Conservation (phyloP, 768 basidiomycete genomes). For the Brasilioporus rufonigricans region DNA sequence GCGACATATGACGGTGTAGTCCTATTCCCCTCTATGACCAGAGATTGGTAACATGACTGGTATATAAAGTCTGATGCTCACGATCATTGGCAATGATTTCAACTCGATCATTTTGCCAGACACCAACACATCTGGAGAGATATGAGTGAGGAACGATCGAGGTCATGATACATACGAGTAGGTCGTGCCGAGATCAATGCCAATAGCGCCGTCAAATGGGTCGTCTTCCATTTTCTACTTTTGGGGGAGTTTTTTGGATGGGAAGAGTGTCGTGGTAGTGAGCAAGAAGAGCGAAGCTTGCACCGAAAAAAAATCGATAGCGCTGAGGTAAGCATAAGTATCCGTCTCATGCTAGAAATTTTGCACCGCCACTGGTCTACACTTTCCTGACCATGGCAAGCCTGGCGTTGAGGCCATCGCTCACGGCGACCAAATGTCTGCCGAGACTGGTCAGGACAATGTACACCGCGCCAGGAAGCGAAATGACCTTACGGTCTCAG, state of each 20-base stretch:
- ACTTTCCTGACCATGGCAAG: conserved; percentile 27
- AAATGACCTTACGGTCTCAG: conserved; percentile 40
- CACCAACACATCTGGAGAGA: conserved; percentile 83
- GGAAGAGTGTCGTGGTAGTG: conserved; percentile 35
- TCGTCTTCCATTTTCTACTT: conserved; percentile 77
- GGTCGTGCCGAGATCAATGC: conserved; percentile 96
- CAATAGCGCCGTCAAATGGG: conserved; percentile 89
- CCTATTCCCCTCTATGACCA: conserved; percentile 84
- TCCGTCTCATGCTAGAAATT: conserved; percentile 27
- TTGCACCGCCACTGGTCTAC: conserved; percentile 31
- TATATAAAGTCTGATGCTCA: conserved; percentile 39
- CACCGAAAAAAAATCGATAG: conserved; percentile 36
- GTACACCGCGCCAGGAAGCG: conserved; percentile 29
- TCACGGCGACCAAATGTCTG: conserved; percentile 23
- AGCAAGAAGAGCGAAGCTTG: conserved; percentile 18
- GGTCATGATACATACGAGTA: conserved; percentile 68
- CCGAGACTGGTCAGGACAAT: conserved; percentile 25
- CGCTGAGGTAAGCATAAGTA: conserved; percentile 69
- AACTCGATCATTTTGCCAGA: conserved; percentile 99
- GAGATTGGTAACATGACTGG: background rate
- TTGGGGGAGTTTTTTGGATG: conserved; percentile 26
- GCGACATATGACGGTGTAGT: conserved; percentile 99
- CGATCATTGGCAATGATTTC: conserved; percentile 99
- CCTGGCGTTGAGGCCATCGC: conserved; percentile 20
- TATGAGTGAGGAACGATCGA: conserved; percentile 23